A percentile compares a stretch with the other conserved stretches of the same genome.
These are phyloP conservation scores for Grigorovia jiainica DNA, from an alignment of 805 yeast genomes.

Conservation along the genomic window DNA sequence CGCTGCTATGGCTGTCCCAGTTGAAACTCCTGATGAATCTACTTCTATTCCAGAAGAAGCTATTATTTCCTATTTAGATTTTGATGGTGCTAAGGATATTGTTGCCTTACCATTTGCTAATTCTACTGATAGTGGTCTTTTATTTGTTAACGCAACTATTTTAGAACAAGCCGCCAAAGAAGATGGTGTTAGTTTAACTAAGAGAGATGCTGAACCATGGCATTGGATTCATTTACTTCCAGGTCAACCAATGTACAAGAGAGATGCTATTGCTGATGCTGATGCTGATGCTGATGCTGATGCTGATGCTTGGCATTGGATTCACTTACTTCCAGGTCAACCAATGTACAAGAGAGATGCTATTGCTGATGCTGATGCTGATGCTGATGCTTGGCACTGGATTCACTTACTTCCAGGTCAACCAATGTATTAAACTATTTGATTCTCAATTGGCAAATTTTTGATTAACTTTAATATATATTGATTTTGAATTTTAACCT, in stretches of 20 bases:
- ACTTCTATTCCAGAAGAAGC: conserved; percentile 24
- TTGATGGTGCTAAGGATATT: conserved; percentile 20
- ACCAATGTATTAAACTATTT: conserved; percentile 12
- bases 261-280: conserved; percentile 25
- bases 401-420: conserved; percentile 18
- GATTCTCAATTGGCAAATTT: no score
- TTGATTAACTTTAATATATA: background rate
- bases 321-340: conserved; percentile 18
- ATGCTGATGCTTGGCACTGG: conserved; percentile 25
- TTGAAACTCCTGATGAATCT: conserved; percentile 11
- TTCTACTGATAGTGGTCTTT: conserved; percentile 21
- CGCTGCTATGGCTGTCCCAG: conserved; percentile 17
- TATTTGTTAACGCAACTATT: conserved; percentile 27
- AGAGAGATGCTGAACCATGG: conserved; percentile 17
- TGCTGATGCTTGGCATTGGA: conserved; percentile 24
- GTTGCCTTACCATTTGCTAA: conserved; percentile 23
- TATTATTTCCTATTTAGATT: conserved; percentile 23
- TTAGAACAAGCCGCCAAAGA: conserved; percentile 14
- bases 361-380: conserved; percentile 21
- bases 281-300: conserved; percentile 22
- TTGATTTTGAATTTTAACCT: no score
- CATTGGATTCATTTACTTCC: conserved; percentile 19
- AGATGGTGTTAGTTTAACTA: conserved; percentile 3
- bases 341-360: conserved; percentile 25
- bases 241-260: conserved; percentile 16